Evolutionary conservation across 805 yeast species (phyloP).

Genomic region (Hanseniaspora meyeri): DNA sequence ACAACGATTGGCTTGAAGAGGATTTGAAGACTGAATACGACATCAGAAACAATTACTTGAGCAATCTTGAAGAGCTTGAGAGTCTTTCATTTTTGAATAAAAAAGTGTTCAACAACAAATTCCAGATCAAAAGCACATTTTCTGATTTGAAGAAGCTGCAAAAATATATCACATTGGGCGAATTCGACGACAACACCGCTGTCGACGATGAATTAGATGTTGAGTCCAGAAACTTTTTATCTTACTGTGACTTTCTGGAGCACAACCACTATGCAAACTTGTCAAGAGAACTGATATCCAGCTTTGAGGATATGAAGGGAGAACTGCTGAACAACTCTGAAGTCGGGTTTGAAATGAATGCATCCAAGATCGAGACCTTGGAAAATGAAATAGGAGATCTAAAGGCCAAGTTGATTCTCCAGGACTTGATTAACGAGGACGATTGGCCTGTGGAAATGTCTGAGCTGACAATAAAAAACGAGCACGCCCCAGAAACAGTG

Average conservation of each 20-base stretch:
- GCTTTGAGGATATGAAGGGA: constrained; percentile 29
- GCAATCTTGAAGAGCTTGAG: constrained; percentile 37
- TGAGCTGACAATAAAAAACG: not conserved
- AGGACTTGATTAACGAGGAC: constrained; percentile 44
- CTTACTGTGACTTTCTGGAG: constrained; percentile 31
- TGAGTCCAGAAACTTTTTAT: constrained; percentile 24
- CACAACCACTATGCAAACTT: constrained; percentile 24
- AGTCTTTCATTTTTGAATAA: not conserved
- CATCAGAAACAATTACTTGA: constrained; percentile 49
- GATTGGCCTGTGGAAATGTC: constrained; percentile 36
- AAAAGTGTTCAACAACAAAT: not conserved
- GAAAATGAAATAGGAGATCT: constrained; percentile 53
- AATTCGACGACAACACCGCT: constrained; percentile 8
- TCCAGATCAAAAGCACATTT: constrained; percentile 3
- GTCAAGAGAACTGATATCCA: constrained; percentile 28
- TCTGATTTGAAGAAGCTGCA: constrained; percentile 3
- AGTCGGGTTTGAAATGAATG: constrained; percentile 16
- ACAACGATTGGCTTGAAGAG: constrained; percentile 43
- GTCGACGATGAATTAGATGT: not conserved
- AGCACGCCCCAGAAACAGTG: not conserved
- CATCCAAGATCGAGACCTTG: constrained; percentile 47
- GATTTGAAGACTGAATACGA: constrained; percentile 39
- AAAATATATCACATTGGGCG: constrained; percentile 12
- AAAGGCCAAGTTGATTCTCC: constrained; percentile 66
- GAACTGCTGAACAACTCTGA: constrained; percentile 19